Evolutionary conservation across 805 yeast genomes (phyloP), one percentile per base, ranked within the genome.

Genomic region (Kodamaea sagamina): DNA sequence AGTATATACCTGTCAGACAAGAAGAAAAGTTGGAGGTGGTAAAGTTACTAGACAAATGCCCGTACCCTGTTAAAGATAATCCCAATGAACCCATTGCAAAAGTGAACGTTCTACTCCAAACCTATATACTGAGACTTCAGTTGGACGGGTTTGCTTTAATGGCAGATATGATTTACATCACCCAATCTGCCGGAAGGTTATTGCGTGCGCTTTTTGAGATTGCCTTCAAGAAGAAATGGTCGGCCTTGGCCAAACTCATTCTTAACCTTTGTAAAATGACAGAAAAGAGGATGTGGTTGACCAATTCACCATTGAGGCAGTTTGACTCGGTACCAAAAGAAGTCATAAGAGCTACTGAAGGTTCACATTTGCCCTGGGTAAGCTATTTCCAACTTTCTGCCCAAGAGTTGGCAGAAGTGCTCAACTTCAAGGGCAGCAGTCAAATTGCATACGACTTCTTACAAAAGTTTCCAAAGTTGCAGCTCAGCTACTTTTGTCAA

Each of bases 161-260:
- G 75, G 81, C 96, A 0, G 99, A 93, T 67, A 89, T 90, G 96
- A 74, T 88, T 3, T 93, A 87, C 58, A 80, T 93, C 31, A 86
- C 93, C 0, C 98, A 93, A 62, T 88, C 95, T 31, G 97, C 97
- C 1, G 92, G 95, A 3, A 76, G 99, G 57, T 63, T 93, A 28
- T 70, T 90, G 43, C 68, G 97, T 44, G 97, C 98, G 0, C 76
- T 95, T 49, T 81, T 77, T 59, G 97, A 92, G 57, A 78, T 93
- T 25, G 77, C 86, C 7, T 52, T 86, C 36, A 71, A 74, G 41
- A 86, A 82, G 50, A 74, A 76, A 8, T 89, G 96, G 95, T 74
- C 96, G 0, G 58, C 69, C 15, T 61, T 85, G 10, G 71, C 95
- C 0, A 77, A 74, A 50, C 47, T 65, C 1, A 57, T 84, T 1